Percentiles rank a stretch among this genome's conserved stretches.
phyloP scores from a whole-genome alignment of 768 basidiomycete species.

The Sutorius australiensis region DNA sequence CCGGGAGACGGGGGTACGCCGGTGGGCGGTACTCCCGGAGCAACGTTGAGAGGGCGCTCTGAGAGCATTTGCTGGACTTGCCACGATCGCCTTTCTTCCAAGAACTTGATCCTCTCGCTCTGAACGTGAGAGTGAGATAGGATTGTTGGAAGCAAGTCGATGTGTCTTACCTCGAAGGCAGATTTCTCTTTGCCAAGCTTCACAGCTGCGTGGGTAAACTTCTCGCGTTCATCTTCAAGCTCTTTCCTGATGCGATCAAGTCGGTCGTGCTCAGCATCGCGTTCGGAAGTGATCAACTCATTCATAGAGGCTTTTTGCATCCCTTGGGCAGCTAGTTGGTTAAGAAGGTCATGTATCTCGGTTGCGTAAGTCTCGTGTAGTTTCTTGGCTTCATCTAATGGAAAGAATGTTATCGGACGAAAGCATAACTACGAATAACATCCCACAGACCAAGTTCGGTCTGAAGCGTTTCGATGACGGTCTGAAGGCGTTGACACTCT shows the following conservation, averaged over 20 bases:
- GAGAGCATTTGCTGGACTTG: conserved; percentile 59
- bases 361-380: conserved; percentile 39
- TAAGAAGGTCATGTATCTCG: conserved; percentile 52
- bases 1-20: conserved; percentile 14
- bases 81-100: conserved; percentile 76
- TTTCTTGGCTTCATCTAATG: conserved; percentile 46
- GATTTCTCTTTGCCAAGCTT: conserved; percentile 63
- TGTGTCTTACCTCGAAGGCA: conserved; percentile 54
- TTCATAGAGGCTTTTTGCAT: conserved; percentile 35
- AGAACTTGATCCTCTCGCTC: conserved; percentile 57
- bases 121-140: conserved; percentile 25
- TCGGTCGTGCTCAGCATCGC: conserved; percentile 52
- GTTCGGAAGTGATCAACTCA: conserved; percentile 44
- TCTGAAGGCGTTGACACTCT: conserved; percentile 50
- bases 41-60: conserved; percentile 45
- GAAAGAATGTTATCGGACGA: conserved; percentile 5
- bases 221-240: conserved; percentile 62
- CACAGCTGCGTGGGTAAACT: conserved; percentile 61
- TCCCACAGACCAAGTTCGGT: conserved; percentile 52
- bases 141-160: not conserved
- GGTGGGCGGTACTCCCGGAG: conserved; percentile 23
- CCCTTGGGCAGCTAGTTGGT: conserved; percentile 48
- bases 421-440: not conserved
- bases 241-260: conserved; percentile 50
- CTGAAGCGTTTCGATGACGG: conserved; percentile 47